A percentile compares a stretch with the other conserved stretches of the same genome.
Conservation (phyloP, 2,329 filamentous ascomycete genomes). For the Phialemoniopsis sp. region DNA sequence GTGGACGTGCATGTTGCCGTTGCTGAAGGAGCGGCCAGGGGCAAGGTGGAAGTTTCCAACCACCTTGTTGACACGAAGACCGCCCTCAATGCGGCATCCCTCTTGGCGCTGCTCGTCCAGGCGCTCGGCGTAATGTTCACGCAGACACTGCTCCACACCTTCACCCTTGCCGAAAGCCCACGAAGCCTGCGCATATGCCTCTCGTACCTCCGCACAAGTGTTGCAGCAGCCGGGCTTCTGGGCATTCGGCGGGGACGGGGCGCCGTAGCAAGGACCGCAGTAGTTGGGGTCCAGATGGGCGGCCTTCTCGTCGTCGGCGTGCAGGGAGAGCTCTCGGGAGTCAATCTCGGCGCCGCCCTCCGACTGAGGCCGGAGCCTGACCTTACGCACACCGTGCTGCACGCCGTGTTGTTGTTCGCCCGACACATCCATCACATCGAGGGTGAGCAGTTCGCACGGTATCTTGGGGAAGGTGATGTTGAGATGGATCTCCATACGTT, state of each 20-base stretch:
- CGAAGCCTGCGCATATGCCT: conserved; percentile 82
- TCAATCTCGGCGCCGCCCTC: conserved; percentile 78
- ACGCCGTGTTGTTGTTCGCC: conserved; percentile 95
- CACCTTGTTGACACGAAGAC: conserved; percentile 94
- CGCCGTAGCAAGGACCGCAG: conserved; percentile 92
- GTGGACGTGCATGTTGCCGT: conserved; percentile 95
- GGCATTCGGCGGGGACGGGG: conserved; percentile 65
- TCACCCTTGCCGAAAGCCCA: conserved; percentile 96
- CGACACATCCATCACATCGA: conserved; percentile 99
- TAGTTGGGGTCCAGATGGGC: conserved; percentile 85
- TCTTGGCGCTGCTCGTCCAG: conserved; percentile 85
- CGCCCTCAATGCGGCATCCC: conserved; percentile 90
- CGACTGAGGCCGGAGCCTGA: conserved; percentile 67
- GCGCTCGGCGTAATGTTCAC: conserved; percentile 89
- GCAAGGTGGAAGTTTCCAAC: conserved; percentile 98
- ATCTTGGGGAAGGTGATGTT: conserved; percentile 94
- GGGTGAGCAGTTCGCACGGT: conserved; percentile 90
- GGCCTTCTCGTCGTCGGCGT: conserved; percentile 63
- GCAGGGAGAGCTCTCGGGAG: conserved; percentile 64
- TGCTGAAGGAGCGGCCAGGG: conserved; percentile 92
- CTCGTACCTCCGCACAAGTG: conserved; percentile 93
- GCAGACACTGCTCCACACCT: conserved; percentile 89
- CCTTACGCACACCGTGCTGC: conserved; percentile 87
- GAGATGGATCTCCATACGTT: conserved; percentile 98
- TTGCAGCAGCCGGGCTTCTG: conserved; percentile 89